A percentile compares a stretch with the other conserved stretches of the same genome.
These are phyloP conservation scores for Ordospora pajunii DNA, from an alignment of 371 early-diverging fungal species.

Conservation along the genomic window DNA sequence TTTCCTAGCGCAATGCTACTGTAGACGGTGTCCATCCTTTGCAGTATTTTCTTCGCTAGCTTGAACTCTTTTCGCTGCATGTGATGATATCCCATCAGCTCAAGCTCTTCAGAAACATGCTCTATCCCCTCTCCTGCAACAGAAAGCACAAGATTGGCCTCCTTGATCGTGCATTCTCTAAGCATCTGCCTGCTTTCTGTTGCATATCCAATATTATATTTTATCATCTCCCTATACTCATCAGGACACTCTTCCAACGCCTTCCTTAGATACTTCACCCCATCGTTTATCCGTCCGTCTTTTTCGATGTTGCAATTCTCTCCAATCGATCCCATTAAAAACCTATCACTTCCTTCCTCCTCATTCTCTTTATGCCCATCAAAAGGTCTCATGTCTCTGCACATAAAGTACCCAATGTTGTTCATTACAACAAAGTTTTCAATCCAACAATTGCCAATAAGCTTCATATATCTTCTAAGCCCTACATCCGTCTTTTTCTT, in stretches of 20 bases:
- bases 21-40: background rate
- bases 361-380: background rate
- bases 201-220: conserved; percentile 15
- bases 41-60: conserved; percentile 1
- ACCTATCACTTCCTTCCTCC: background rate
- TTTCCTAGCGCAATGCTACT: conserved; percentile 4
- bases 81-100: background rate
- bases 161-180: background rate
- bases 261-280: background rate
- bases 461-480: conserved; percentile 8
- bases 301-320: background rate
- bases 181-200: background rate
- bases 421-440: conserved; percentile 20
- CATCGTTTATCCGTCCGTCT: background rate
- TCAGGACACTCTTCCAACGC: background rate
- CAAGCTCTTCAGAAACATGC: background rate
- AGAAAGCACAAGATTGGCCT: background rate
- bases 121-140: background rate
- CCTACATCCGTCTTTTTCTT: background rate
- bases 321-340: background rate
- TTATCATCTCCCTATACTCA: background rate
- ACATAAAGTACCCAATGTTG: conserved; percentile 12
- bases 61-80: conserved; percentile 1
- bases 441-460: conserved; percentile 10
- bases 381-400: background rate